Conservation (phyloP, 1,284 basidiomycete genomes). For the Ustilago tritici region DNA sequence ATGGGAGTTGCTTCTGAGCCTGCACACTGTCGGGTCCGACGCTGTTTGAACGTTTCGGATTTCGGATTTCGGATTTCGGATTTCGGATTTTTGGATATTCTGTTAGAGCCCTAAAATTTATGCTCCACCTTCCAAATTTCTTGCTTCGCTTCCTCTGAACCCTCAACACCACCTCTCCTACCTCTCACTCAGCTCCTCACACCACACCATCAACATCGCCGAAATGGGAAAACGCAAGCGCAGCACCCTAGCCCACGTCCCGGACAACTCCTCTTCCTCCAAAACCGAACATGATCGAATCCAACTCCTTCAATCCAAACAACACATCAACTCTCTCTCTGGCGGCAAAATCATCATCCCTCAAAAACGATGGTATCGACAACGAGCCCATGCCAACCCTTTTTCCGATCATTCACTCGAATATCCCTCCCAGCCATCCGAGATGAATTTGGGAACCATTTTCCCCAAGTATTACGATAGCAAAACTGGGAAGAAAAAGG, state of each 20-base stretch:
- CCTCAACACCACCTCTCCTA: background rate
- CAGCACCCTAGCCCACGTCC: constrained; percentile 31
- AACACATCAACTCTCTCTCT: constrained; percentile 56
- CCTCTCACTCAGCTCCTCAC: background rate
- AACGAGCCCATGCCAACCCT: constrained; percentile 97
- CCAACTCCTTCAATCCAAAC: constrained; percentile 41
- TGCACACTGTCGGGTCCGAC: constrained; percentile 13
- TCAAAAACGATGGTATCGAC: constrained; percentile 95
- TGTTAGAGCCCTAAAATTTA: constrained; percentile 7
- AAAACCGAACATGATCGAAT: constrained; percentile 44
- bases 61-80: constrained; percentile 1
- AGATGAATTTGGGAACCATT: constrained; percentile 86
- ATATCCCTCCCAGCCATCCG: constrained; percentile 84
- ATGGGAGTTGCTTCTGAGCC: background rate
- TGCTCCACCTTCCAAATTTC: background rate
- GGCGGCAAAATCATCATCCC: constrained; percentile 59
- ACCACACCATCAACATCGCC: background rate
- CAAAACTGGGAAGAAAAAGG: constrained; percentile 14
- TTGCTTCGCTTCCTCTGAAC: background rate
- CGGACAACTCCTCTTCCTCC: constrained; percentile 20
- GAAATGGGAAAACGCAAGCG: constrained; percentile 47
- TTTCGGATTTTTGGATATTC: background rate
- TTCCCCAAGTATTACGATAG: constrained; percentile 79
- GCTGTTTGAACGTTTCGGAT: constrained; percentile 2
- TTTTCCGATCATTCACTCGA: constrained; percentile 94